Base-by-base conservation (phyloP, 2,329 filamentous ascomycete species). In the Chaetomiaceae sp. region DNA sequence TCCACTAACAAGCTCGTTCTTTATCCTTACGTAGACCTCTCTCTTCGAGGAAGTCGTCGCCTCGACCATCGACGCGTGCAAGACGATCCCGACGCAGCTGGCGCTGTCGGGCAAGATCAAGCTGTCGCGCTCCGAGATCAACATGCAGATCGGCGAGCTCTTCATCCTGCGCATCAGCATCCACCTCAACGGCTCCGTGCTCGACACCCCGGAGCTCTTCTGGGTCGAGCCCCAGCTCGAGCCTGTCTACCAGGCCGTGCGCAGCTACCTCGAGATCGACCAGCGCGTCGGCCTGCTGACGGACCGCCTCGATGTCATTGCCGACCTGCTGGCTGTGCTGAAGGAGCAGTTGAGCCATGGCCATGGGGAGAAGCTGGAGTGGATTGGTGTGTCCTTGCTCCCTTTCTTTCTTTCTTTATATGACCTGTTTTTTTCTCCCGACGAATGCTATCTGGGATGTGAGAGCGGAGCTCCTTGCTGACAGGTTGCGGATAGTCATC, bases 151-250 rank as follows among this genome's bases (percentile, higher is more conserved):
- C 51, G 93, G 93, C 64, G 90, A 98, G 70, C 79, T 98, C 44
- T 98, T 98, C 67, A 97, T 98, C 62, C 73, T 98, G 26, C 82
- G 93, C 50, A 97, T 98, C 70, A 96, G 93, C 65, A 97, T 98
- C 61, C 94, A 98, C 68, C 77, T 98, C 41, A 95, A 97, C 65
- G 93, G 93, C 27, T 95, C 88, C 24, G 90, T 98, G 6, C 83
- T 98, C 32, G 93, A 98, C 65, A 95, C 90, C 9, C 93, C 93
- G 0, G 93, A 98, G 68, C 76, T 98, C 34, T 97, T 98, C 76
- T 98, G 93, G 93, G 87, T 91, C 26, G 93, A 98, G 68, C 93
- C 93, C 8, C 90, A 96, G 66, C 76, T 98, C 6, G 93, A 98
- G 61, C 93, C 93, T 5, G 85, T 98, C 22, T 98, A 98, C 64